Base-by-base conservation (phyloP, 768 basidiomycete genomes). In the Goffeauzyma gilvescens region DNA sequence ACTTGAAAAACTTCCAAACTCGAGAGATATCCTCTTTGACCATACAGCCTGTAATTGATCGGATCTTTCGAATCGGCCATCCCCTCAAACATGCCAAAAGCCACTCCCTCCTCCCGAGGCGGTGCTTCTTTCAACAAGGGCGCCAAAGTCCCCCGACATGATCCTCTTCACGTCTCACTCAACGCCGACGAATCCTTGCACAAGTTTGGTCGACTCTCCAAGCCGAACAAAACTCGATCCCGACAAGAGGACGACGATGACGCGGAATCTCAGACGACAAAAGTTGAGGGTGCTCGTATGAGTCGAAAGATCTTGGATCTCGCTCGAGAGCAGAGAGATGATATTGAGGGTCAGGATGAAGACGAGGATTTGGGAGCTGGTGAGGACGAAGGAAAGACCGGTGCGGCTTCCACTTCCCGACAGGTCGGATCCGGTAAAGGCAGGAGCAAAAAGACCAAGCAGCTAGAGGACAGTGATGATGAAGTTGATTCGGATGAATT, bases 291-390 rank as follows among this genome's bases (percentile, higher is more conserved):
- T 41, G 60, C 62, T 14, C 42, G 56, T 64, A 79, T 78, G 5
- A 90, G 86, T 0, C 70, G 72, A 46, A 78, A 75, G 53, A 93
- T 98, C 37, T 79, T 98, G 51, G 81, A 87, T 60, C 74, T 98
- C 42, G 90, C 90, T 13, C 72, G 74, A 57, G 79, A 82, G 53
- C 90, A 98, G 64, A 87, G 95, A 65, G 79, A 85, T 59, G 87
- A 95, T 58, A 64, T 89, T 3, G 75, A 75, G 41, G 38, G 48
- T 30, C 58, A 64, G 45, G 40, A 24, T 3, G 41, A 40, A 4
- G 44, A 51, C 12, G 45, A 43, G 4, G 50, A 52, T 24, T 49
- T 48, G 12, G 50, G 50, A 14, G 57, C 52, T 14, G 56, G 54
- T 17, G 65, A 63, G 47, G 54, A 55, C 40, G 57, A 57, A 22